Evolutionary conservation across 768 basidiomycete species (phyloP), one percentile per base, ranked within the genome.

Genomic region (Pisolithus orientalis): DNA sequence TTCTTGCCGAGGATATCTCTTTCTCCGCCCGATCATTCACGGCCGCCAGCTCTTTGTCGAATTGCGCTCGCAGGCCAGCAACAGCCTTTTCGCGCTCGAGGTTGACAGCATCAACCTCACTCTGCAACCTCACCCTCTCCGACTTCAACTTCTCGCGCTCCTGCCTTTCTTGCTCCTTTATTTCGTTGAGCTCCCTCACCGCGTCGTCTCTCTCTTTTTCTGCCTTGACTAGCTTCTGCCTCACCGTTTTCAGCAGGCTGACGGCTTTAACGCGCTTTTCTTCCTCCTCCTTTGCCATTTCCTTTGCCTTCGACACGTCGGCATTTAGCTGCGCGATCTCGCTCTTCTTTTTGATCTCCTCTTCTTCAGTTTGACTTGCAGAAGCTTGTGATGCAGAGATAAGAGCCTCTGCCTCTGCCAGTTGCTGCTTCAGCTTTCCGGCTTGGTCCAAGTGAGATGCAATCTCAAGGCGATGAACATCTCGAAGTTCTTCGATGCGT

Each of bases 231-330:
- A 95, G 73, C 67, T 97, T 99, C 70, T 93, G 86, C 51, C 96
- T 74, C n/a, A 98, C 90, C 1, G 93, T 93, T 71, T 97, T 97
- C 52, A 99, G 74, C 27, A 97, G 71, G 47, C 84, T 87, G 57
- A 98, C 87, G 0, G 94, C 94, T 62, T 98, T 99, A 17, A 84
- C 82, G 11, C 95, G 83, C 70, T 99, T 98, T 70, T 99, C 96
- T 67, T 98, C 96, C 64, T 98, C 96, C 55, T 97, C 94, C 66
- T 90, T 96, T 5, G 83, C 85, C 9, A 74, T 51, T 17, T 72
- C 73, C 57, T 82, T 84, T 3, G 78, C 70, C 43, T 78, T 79
- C 44, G 83, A 77, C 1, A 85, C 67, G 52, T 96, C 90, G 16
- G 74, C 66, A 44, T 76, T 75, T n/a, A 93, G 70, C 16, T 74